Evolutionary conservation across 805 yeast genomes (phyloP), one percentile per base, ranked within the genome.

Genomic region (Cyberlindnera lachancei): DNA sequence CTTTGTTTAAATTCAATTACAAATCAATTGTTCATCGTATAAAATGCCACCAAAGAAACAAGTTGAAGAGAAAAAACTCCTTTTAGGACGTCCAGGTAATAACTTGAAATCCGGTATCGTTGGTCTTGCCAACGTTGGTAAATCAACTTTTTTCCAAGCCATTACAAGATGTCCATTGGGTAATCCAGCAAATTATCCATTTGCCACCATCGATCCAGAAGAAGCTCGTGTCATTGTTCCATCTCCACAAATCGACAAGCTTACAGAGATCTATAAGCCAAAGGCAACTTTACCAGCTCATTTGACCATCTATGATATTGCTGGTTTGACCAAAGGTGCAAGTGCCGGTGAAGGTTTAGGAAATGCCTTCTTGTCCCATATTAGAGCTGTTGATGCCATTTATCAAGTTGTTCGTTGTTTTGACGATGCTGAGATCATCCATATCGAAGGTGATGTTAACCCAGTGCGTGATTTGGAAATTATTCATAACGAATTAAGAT

Each of bases 151-250:
- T 61, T 90, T 90, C 75, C 97, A 92, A 63, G 95, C 96, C 35
- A 82, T 92, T 54, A 90, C 97, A 35, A 77, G 79, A 63, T 85
- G 88, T 47, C 86, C 88, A 29, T 66, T 92, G 46, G 97, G 98
- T 42, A 87, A 73, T 66, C 97, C 98, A 35, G 98, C 97, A 37
- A 90, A 90, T 61, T 90, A 88, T 59, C 98, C 98, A 17, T 90
- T 86, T 58, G 98, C 98, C 26, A 90, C 98, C 35, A 87, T 87
- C 62, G 96, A 90, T 49, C 97, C 98, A 34, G 97, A 92, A 66
- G 96, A 90, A 66, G 96, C 97, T 29, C 77, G 94, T 58, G 95
- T 90, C 34, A 75, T 79, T 45, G 97, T 92, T 39, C 96, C 96
- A 50, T 84, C 95, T 40, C 73, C 81, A 40, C 77, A 95, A 58